Percentiles rank a stretch among this genome's conserved stretches.
Conservation (phyloP, 2,329 filamentous ascomycete genomes). For the Neofusicoccum umdonicola region DNA sequence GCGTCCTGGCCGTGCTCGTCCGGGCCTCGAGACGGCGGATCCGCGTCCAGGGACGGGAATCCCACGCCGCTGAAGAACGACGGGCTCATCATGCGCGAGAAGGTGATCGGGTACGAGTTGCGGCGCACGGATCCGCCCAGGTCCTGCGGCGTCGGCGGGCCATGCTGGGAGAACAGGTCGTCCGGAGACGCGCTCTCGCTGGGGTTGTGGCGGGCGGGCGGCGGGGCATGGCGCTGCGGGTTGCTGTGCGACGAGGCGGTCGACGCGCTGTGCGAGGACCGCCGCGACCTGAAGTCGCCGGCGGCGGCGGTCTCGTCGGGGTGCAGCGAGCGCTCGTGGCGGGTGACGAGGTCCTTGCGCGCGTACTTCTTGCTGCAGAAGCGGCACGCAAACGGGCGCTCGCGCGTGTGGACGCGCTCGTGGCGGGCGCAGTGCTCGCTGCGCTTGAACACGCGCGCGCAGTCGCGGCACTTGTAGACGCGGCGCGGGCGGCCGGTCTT, state of each 20-base stretch:
- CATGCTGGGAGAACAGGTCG: neutral
- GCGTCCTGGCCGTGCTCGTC: neutral
- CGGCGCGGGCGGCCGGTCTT: neutral
- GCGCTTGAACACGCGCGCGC: conserved; percentile 33
- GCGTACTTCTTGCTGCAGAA: conserved; percentile 34
- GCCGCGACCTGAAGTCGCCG: neutral
- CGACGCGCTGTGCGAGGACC: neutral
- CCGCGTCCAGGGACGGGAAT: neutral
- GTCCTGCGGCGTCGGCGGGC: neutral
- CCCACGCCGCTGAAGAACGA: neutral
- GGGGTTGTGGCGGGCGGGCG: neutral
- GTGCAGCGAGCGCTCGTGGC: conserved; percentile 35
- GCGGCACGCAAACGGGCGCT: conserved; percentile 32
- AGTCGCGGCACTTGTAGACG: conserved; percentile 27
- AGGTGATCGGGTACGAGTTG: neutral
- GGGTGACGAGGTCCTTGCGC: conserved; percentile 35
- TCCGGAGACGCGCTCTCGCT: neutral
- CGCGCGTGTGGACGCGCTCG: conserved; percentile 33
- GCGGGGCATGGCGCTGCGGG: neutral
- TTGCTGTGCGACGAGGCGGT: neutral
- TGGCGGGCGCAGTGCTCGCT: conserved; percentile 36
- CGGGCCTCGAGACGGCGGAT: neutral
- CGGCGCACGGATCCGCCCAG: neutral
- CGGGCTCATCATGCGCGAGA: neutral
- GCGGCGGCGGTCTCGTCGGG: conserved; percentile 13